These are phyloP conservation scores for Danielozyma ontarioensis DNA, from an alignment of 805 yeast genomes.

Conservation along the genomic window DNA sequence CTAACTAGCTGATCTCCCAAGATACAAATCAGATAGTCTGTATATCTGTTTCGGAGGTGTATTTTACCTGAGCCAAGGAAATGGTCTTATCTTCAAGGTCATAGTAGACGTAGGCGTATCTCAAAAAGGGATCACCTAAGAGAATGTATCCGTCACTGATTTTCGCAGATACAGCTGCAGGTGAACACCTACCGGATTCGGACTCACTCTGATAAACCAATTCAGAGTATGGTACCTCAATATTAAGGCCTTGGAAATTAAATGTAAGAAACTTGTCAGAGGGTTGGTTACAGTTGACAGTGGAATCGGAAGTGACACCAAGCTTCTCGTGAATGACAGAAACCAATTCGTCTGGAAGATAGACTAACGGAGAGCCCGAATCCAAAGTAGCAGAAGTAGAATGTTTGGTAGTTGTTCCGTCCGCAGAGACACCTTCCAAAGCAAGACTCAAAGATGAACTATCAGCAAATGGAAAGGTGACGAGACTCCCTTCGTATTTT, in stretches of 20 bases:
- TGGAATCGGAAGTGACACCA: no score
- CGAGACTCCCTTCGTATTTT: constrained; percentile 9
- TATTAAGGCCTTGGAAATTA: constrained; percentile 2
- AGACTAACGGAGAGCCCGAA: constrained; percentile 5
- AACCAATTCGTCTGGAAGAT: constrained; percentile 3
- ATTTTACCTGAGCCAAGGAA: constrained; percentile 20
- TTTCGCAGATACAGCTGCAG: no score
- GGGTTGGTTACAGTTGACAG: constrained; percentile 2
- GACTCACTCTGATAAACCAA: no score
- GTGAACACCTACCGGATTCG: no score
- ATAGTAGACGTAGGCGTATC: constrained; percentile 21
- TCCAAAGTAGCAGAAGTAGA: constrained; percentile 17
- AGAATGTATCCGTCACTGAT: constrained; percentile 2
- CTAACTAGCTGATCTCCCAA: no score
- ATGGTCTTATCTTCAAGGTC: constrained; percentile 20
- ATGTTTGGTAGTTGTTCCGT: not conserved
- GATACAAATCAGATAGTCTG: no score
- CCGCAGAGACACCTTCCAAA: no score
- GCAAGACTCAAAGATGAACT: no score
- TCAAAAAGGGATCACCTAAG: constrained; percentile 25
- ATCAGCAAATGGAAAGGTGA: no score
- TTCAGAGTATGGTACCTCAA: constrained; percentile 5
- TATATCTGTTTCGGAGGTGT: no score
- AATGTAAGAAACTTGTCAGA: constrained; percentile 4
- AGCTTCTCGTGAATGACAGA: constrained; percentile 1